Percentiles rank a stretch among this genome's conserved stretches.
These are phyloP conservation scores for Persicaria tinctoria DNA, from an alignment of 148 eudicot genomes.

Conservation along the genomic window DNA sequence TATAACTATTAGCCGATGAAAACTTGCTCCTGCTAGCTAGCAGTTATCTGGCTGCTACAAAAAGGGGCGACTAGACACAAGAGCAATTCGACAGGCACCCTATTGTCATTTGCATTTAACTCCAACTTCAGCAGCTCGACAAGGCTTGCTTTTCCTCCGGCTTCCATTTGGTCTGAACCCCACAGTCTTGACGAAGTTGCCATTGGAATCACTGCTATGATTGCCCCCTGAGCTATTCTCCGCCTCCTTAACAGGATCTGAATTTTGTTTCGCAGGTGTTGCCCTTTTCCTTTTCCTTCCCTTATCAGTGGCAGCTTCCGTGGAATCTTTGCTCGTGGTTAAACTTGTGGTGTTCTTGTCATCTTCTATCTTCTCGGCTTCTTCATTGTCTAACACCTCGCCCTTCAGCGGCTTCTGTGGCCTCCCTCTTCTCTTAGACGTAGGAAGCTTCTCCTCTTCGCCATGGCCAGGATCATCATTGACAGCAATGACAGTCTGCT, in stretches of 20 bases:
- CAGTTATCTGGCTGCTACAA: neutral
- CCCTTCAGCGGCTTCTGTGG: slow-evolving; percentile 9
- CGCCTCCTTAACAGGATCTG: slow-evolving; percentile 23
- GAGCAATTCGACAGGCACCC: neutral
- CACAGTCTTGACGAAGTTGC: slow-evolving; percentile 31
- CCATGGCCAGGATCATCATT: neutral
- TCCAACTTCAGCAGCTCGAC: slow-evolving; percentile 82
- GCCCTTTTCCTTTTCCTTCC: slow-evolving; percentile 53
- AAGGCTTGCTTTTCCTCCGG: slow-evolving; percentile 68
- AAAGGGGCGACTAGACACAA: neutral
- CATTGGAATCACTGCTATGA: slow-evolving; percentile 8
- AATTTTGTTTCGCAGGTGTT: slow-evolving; percentile 27
- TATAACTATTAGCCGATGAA: neutral
- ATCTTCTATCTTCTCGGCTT: neutral
- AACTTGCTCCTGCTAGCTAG: neutral
- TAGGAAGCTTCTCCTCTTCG: slow-evolving; percentile 10
- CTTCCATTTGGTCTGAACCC: slow-evolving; percentile 70
- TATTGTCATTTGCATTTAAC: slow-evolving; percentile 50
- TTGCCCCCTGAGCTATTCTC: slow-evolving; percentile 33
- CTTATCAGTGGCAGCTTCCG: slow-evolving; percentile 29
- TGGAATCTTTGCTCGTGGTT: slow-evolving; percentile 12
- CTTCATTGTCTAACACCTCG: neutral
- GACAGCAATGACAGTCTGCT: neutral
- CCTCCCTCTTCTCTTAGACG: slow-evolving; percentile 16
- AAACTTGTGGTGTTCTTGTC: neutral